Base-by-base conservation (phyloP, 2,329 filamentous ascomycete species). In the Cercospora sp. region DNA sequence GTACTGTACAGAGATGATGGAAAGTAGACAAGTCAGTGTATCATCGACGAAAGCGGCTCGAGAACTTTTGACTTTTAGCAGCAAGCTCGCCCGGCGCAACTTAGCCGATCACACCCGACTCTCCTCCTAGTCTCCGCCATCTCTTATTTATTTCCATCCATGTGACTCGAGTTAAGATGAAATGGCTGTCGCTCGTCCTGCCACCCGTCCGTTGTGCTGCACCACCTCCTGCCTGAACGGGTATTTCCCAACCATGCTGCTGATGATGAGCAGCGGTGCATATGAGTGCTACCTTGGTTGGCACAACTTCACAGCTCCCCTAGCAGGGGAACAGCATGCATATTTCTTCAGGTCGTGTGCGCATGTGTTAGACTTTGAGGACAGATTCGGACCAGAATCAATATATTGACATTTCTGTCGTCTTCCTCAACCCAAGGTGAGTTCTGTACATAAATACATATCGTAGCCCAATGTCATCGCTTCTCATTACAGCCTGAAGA, bases 51-150 rank as follows among this genome's bases (percentile, higher is more conserved):
- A 61, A 26, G 36, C 33, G 59, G 31, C 36, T 45, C 18, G 36
- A 26, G 59, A 60, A 60, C 30, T 42, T 60, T 60, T 39, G 58
- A 51, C 31, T 63, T 63, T 63, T 48, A 48, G 42, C 42, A 48
- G 60, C 20, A 55, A 63, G 61, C 61, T 63, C 42, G 18, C 13
- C 36, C 33, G 18, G 33, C 13, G 18, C n/a, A 45, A 26, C 31
- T 23, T 28, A 64, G 28, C 30, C 48, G 48, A 55, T 28, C 62
- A 33, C 45, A 39, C 31, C 61, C 62, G 51, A 64, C 16, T 23
- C 62, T 55, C 48, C 20, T 55, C 64, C 48, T 62, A 30, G 51
- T 62, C 58, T 66, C 48, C 64, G 42, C 45, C 39, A 12, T 36
- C 26, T 65, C 26, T 58, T 16, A 8, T 58, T 58, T 28, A 26